Percentiles rank a stretch among this genome's conserved stretches.
Evolutionary conservation across 208 protist genomes (phyloP).

Genomic region (Crithidia acanthocephali): DNA sequence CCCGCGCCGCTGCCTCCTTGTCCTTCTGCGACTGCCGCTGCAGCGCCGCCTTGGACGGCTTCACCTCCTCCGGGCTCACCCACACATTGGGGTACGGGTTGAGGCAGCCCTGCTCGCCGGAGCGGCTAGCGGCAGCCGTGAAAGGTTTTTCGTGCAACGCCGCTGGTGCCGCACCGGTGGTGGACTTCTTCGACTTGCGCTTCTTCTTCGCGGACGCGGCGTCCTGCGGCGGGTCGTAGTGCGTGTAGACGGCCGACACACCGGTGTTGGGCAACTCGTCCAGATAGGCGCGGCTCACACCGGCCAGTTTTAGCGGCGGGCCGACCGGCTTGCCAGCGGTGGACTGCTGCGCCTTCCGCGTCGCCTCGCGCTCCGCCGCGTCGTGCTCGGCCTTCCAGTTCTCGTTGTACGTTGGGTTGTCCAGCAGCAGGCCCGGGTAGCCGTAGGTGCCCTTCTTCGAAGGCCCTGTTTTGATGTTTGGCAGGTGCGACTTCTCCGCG

Average conservation of each 20-base stretch:
- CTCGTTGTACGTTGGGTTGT: constrained; percentile 70
- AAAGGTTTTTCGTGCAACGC: constrained; percentile 50
- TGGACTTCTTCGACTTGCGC: constrained; percentile 33
- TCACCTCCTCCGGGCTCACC: constrained; percentile 50
- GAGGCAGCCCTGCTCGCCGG: constrained; percentile 60
- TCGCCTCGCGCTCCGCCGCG: constrained; percentile 21
- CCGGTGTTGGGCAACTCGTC: constrained; percentile 81
- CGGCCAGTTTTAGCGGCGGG: constrained; percentile 52
- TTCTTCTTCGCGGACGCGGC: constrained; percentile 43
- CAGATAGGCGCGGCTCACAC: constrained; percentile 64
- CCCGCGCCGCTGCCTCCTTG: constrained; percentile 34
- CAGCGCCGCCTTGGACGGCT: constrained; percentile 31
- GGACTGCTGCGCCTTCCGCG: constrained; percentile 26
- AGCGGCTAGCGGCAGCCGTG: constrained; percentile 32
- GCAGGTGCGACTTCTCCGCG: constrained; percentile 39
- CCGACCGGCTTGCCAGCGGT: constrained; percentile 27
- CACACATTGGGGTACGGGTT: constrained; percentile 81
- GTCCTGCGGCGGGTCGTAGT: constrained; percentile 30
- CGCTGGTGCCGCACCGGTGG: constrained; percentile 14
- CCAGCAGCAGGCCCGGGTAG: constrained; percentile 64
- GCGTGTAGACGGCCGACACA: constrained; percentile 69
- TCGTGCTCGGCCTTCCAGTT: constrained; percentile 53
- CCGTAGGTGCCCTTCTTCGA: constrained; percentile 89
- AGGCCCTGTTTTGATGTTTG: constrained; percentile 83
- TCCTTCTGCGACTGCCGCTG: constrained; percentile 35